Conservation (phyloP, 2,329 filamentous ascomycete genomes). For the Fusarium marasasianum region DNA sequence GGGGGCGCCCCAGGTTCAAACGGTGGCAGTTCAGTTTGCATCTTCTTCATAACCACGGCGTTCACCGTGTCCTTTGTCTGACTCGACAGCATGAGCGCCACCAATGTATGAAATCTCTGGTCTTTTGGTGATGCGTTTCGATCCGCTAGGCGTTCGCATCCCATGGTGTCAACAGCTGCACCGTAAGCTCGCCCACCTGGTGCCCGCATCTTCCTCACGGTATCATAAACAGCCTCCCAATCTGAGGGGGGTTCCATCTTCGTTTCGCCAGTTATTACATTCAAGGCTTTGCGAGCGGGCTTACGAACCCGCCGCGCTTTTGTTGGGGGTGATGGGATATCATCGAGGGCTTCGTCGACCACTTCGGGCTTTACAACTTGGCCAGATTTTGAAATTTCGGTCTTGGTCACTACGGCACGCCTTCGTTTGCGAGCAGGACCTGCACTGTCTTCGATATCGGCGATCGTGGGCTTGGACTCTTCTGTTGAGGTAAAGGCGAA, state of each 20-base stretch:
- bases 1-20: slow-evolving; percentile 53
- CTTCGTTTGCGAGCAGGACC: slow-evolving; percentile 45
- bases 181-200: slow-evolving; percentile 65
- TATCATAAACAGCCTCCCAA: slow-evolving; percentile 84
- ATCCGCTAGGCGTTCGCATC: slow-evolving; percentile 81
- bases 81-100: slow-evolving; percentile 88
- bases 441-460: slow-evolving; percentile 68
- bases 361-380: slow-evolving; percentile 53
- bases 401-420: slow-evolving; percentile 35
- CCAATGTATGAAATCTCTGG: slow-evolving; percentile 84
- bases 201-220: slow-evolving; percentile 79
- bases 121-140: slow-evolving; percentile 59
- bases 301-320: slow-evolving; percentile 52
- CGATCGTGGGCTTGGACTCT: slow-evolving; percentile 32
- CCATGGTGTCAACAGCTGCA: slow-evolving; percentile 98
- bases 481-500: slow-evolving; percentile 52
- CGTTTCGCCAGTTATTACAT: slow-evolving; percentile 52
- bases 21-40: slow-evolving; percentile 78
- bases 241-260: slow-evolving; percentile 71
- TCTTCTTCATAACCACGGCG: slow-evolving; percentile 79
- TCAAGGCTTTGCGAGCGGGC: slow-evolving; percentile 56
- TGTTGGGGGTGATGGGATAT: slow-evolving; percentile 39
- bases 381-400: slow-evolving; percentile 18
- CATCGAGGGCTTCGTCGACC: slow-evolving; percentile 40
- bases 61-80: slow-evolving; percentile 96